phyloP scores from a whole-genome alignment of 352 stramenopile species.

The Bremia lactucae region DNA sequence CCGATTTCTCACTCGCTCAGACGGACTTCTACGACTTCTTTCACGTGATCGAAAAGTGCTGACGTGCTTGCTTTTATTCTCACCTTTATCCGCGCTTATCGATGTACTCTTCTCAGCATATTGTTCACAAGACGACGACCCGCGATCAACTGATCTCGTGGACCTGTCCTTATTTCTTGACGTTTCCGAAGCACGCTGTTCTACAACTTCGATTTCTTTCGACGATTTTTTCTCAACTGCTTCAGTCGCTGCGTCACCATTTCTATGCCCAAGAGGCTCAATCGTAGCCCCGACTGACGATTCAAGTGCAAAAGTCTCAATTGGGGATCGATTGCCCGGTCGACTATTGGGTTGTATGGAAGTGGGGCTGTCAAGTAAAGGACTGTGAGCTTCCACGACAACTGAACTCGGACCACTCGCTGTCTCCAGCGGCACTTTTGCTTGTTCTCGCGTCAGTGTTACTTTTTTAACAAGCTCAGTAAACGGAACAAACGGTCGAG shows the following conservation, averaged over 20 bases:
- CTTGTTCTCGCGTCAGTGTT: slow-evolving; percentile 10
- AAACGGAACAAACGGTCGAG: slow-evolving; percentile 33
- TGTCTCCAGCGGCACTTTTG: slow-evolving; percentile 13
- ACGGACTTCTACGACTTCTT: slow-evolving; percentile 4
- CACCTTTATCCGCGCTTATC: too few species aligned
- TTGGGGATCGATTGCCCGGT: too few species aligned
- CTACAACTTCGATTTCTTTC: slow-evolving; percentile 5
- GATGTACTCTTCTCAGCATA: too few species aligned
- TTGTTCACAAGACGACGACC: too few species aligned
- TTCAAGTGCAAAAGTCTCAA: slow-evolving; percentile 2
- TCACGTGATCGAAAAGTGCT: slow-evolving; percentile 4
- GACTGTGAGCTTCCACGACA: not conserved
- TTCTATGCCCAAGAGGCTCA: slow-evolving; percentile 1
- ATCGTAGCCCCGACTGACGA: not conserved
- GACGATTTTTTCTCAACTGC: not conserved
- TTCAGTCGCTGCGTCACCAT: not conserved
- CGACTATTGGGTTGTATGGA: too few species aligned
- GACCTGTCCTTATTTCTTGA: not conserved
- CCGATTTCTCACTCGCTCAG: slow-evolving; percentile 3
- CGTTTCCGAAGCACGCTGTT: slow-evolving; percentile 6
- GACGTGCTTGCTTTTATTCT: too few species aligned
- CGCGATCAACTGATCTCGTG: too few species aligned
- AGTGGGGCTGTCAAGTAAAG: not conserved
- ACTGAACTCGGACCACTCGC: slow-evolving; percentile 1
- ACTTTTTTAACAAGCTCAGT: slow-evolving; percentile 29